These are phyloP conservation scores for Cytospora schulzeri DNA, from an alignment of 2,329 filamentous ascomycete species.

Conservation along the genomic window DNA sequence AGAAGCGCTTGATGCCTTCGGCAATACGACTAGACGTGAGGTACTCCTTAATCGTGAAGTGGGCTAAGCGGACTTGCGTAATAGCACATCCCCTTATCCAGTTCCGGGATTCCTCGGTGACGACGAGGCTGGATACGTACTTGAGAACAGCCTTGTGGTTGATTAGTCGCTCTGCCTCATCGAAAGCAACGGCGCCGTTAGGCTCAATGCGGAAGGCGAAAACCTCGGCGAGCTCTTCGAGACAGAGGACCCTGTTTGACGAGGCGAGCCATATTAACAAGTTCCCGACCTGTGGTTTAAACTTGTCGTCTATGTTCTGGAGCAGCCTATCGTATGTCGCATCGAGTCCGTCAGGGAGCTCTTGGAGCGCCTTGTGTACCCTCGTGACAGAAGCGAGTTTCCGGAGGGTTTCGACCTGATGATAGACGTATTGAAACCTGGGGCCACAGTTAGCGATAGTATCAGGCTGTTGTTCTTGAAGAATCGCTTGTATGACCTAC, in stretches of 20 bases:
- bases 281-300: background rate
- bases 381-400: background rate
- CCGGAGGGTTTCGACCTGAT: background rate
- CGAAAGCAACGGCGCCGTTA: background rate
- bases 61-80: background rate
- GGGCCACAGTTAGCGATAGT: background rate
- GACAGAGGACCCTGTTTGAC: background rate
- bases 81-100: too few species aligned
- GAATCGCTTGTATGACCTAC: background rate
- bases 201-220: background rate
- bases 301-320: background rate
- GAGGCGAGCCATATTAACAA: conserved; percentile 13
- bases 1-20: background rate
- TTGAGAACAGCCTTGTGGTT: background rate
- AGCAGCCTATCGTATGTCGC: background rate
- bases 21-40: background rate
- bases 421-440: background rate
- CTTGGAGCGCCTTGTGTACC: background rate
- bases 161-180: background rate
- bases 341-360: background rate
- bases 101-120: background rate
- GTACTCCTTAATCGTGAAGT: conserved; percentile 7
- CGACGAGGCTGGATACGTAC: background rate
- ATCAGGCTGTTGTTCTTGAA: rapidly evolving
- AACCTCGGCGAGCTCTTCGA: background rate